phyloP scores from a whole-genome alignment of 1,139 yeast genomes.

The Geotrichum citri-aurantii region DNA sequence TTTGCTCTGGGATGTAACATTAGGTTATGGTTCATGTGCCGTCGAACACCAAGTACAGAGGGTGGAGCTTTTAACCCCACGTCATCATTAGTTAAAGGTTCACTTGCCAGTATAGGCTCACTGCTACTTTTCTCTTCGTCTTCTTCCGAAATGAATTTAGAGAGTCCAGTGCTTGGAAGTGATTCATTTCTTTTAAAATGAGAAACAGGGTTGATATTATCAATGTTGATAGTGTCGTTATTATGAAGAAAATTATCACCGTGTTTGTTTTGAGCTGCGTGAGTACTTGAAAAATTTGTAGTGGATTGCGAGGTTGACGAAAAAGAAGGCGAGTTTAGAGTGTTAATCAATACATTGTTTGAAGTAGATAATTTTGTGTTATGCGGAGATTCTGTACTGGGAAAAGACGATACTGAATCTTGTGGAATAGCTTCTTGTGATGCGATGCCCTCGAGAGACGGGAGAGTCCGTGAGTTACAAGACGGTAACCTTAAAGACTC shows the following conservation, averaged over 20 bases:
- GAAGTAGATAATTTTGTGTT: not conserved
- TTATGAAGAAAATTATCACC: not conserved
- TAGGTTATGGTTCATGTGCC: conserved; percentile 9
- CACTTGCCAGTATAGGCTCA: not conserved
- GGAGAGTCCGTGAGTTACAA: conserved; percentile 5
- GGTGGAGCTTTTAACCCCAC: not conserved
- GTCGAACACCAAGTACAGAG: not conserved
- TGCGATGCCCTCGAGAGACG: conserved; percentile 11
- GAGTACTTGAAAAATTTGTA: not conserved
- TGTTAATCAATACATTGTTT: too few relatives aligned
- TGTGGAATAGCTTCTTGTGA: conserved; percentile 1
- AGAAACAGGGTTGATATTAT: not conserved
- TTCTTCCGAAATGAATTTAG: conserved; percentile 6
- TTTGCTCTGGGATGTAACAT: conserved; percentile 21
- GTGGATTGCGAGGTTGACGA: not conserved
- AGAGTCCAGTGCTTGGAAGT: not conserved
- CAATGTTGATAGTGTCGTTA: not conserved
- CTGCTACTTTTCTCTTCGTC: conserved; percentile 8
- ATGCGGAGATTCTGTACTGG: not conserved
- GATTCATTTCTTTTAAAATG: not conserved
- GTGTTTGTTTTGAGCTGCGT: not conserved
- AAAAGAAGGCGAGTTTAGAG: not conserved
- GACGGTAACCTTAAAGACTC: conserved; percentile 14
- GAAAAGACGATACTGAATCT: not conserved
- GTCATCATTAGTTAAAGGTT: not conserved